phyloP scores from a whole-genome alignment of 2,329 filamentous ascomycete species.

The Trichoderma oligosporum region DNA sequence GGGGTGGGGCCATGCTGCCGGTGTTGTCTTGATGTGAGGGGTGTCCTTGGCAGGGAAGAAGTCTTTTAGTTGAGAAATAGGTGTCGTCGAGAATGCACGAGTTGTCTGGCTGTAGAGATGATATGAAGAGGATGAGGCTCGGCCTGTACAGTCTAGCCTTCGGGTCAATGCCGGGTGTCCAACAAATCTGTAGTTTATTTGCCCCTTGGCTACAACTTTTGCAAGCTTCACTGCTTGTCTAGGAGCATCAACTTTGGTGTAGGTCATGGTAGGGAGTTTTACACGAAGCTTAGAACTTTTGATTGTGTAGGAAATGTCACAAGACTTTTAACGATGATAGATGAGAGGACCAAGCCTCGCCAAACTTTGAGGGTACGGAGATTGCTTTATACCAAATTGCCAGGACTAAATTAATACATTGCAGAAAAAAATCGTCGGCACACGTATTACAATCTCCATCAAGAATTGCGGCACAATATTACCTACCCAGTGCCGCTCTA shows the following conservation, averaged over 20 bases:
- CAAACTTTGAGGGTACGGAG: no score
- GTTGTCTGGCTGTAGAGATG: conserved; percentile 18
- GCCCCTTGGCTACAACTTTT: conserved; percentile 13
- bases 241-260: conserved; percentile 17
- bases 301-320: not conserved
- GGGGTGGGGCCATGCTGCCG: conserved; percentile 66
- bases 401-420: not conserved
- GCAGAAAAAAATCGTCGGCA: not conserved
- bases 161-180: conserved; percentile 9
- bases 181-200: conserved; percentile 11
- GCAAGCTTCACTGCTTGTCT: conserved; percentile 28
- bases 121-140: conserved; percentile 13
- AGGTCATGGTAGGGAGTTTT: not conserved
- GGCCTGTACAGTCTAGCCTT: conserved; percentile 21
- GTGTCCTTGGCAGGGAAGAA: conserved; percentile 63
- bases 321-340: not conserved
- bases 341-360: not conserved
- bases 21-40: conserved; percentile 57
- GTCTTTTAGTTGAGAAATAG: conserved; percentile 45
- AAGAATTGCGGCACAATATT: not conserved
- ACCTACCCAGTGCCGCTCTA: not conserved
- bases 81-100: conserved; percentile 50
- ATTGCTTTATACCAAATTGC: not conserved
- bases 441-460: not conserved
- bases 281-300: not conserved